A percentile compares a stretch with the other conserved stretches of the same genome.
Conservation (phyloP, 768 basidiomycete species). For the Thelephora aurantiotincta region DNA sequence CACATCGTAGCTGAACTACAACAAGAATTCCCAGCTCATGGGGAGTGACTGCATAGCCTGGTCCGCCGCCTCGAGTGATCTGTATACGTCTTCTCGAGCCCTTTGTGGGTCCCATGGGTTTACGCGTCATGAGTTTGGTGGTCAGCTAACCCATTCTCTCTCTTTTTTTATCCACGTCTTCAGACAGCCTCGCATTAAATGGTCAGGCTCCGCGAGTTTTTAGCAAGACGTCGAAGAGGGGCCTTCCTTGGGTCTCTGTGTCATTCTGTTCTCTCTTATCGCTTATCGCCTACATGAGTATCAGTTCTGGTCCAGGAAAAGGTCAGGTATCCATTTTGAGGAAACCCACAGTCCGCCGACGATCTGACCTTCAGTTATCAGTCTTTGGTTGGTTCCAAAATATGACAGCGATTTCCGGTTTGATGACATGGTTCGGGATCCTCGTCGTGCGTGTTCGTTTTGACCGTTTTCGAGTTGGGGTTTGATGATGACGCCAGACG, state of each 20-base stretch:
- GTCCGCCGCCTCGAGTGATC: slow-evolving; percentile 26
- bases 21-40: background rate
- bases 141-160: background rate
- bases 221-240: slow-evolving; percentile 46
- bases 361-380: slow-evolving; percentile 5
- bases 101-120: slow-evolving; percentile 14
- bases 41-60: slow-evolving; percentile 14
- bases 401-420: slow-evolving; percentile 30
- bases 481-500: slow-evolving; percentile 23
- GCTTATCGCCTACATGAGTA: slow-evolving; percentile 71
- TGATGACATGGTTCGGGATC: slow-evolving; percentile 33
- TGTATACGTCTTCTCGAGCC: slow-evolving; percentile 25
- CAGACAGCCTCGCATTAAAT: slow-evolving; percentile 67
- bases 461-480: too few relatives aligned
- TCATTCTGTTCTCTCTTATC: slow-evolving; percentile 55
- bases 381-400: slow-evolving; percentile 76
- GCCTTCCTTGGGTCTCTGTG: slow-evolving; percentile 67
- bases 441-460: slow-evolving; percentile 9
- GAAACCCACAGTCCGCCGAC: background rate
- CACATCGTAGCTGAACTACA: too few relatives aligned
- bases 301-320: slow-evolving; percentile 44
- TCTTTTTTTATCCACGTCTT: too few relatives aligned
- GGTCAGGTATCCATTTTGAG: slow-evolving; percentile 15
- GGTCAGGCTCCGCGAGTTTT: slow-evolving; percentile 82
- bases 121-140: background rate